These are phyloP conservation scores for Talaromyces sp. DNA, from an alignment of 2,329 filamentous ascomycete genomes.

Conservation along the genomic window DNA sequence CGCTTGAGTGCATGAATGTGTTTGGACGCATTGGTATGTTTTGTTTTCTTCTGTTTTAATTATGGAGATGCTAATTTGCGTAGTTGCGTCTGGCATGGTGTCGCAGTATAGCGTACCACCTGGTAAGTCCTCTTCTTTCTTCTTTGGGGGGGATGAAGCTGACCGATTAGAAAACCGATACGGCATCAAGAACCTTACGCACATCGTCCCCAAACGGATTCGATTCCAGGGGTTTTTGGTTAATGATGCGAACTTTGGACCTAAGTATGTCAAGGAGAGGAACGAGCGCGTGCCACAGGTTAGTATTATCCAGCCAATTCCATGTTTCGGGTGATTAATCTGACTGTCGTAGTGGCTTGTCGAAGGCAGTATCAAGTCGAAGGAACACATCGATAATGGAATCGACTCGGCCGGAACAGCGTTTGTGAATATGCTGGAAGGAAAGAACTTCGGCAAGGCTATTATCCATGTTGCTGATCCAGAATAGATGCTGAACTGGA, in stretches of 20 bases:
- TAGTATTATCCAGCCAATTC: neutral
- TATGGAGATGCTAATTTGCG: neutral
- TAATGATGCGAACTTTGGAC: slow-evolving; percentile 61
- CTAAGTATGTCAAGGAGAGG: slow-evolving; percentile 50
- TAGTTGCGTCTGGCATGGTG: slow-evolving; percentile 63
- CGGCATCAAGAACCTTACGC: slow-evolving; percentile 63
- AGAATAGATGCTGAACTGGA: neutral
- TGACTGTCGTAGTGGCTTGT: slow-evolving; percentile 62
- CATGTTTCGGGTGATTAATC: neutral
- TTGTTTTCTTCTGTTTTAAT: neutral
- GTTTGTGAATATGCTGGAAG: slow-evolving; percentile 69
- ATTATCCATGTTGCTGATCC: slow-evolving; percentile 56
- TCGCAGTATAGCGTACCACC: slow-evolving; percentile 67
- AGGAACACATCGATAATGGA: slow-evolving; percentile 66
- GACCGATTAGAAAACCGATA: slow-evolving; percentile 52
- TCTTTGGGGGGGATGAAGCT: neutral
- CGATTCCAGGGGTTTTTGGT: slow-evolving; percentile 74
- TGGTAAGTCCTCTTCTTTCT: neutral
- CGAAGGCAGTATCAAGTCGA: slow-evolving; percentile 72
- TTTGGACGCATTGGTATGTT: slow-evolving; percentile 59
- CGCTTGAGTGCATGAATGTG: slow-evolving; percentile 60
- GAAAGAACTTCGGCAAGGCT: slow-evolving; percentile 84
- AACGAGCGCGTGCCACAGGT: slow-evolving; percentile 14
- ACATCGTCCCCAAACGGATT: slow-evolving; percentile 64
- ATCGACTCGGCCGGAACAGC: slow-evolving; percentile 75